Base-by-base conservation (phyloP, 768 basidiomycete species). In the Lepiota brunneoincarnata region DNA sequence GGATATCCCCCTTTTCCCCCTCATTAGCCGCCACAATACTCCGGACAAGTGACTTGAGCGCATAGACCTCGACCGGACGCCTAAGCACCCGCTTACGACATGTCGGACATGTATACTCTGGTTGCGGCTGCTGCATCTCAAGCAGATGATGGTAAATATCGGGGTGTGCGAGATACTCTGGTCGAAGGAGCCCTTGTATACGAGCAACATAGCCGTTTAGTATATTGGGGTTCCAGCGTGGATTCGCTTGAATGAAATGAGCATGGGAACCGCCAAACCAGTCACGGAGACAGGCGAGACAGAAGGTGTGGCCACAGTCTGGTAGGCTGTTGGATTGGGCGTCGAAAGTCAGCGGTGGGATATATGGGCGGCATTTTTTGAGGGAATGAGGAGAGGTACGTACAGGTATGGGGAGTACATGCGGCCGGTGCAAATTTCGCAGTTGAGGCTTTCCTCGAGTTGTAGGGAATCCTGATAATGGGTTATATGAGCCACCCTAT, bases 401-500 rank as follows among this genome's bases (percentile, higher is more conserved):
- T 59, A 89, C 87, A 77, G 74, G 59, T 80, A 85, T 0, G 88
- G 87, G 6, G 72, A 70, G 83, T 84, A 87, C 80, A 89, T 81
- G 54, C 75, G 76, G 38, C 67, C 55, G 0, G 79, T 75, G 63
- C 88, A 91, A 38, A 91, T 79, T 55, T 85, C 85, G 62, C 88
- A 91, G 38, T 68, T 73, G 11, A 82, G 64, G 42, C 74, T 61
- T 21, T 88, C 86, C 26, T 82, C 80, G 0, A 89, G 56, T 34
- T 75, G 60, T 0, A 66, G 59, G n/a, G 68, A 21, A 55, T 77
- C 70, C 82, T 83, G 43, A 24, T 39, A 28, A 21, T 24, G 31
- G 20, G 20, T 39, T 49, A 31, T 35, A 20, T 10, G 31, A 44
- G 52, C 44, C 14, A 43, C 38, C 42, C 34, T 42, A n/a, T 36